A percentile compares a stretch with the other conserved stretches of the same genome.
phyloP scores from a whole-genome alignment of 805 yeast genomes.

The Wickerhamiella azyma region DNA sequence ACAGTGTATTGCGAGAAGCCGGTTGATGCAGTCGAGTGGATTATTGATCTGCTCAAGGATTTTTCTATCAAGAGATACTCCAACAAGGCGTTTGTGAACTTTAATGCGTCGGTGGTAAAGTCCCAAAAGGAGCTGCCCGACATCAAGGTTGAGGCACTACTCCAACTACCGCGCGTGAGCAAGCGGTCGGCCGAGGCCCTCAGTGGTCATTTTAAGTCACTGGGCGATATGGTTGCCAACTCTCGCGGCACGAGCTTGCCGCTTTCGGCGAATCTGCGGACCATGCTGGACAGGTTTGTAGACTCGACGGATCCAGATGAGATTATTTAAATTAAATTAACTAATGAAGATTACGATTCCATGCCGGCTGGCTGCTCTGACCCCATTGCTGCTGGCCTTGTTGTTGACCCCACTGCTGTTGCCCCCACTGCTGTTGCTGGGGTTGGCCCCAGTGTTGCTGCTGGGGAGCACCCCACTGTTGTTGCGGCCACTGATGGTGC shows the following conservation, averaged over 20 bases:
- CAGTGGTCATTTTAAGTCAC: not conserved
- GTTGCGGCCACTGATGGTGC: not conserved
- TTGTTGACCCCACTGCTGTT: not conserved
- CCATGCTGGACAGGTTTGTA: not conserved
- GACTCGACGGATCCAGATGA: not conserved
- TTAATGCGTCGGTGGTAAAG: not conserved
- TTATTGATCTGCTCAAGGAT: constrained; percentile 2
- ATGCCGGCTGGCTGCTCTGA: constrained; percentile 14
- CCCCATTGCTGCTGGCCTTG: constrained; percentile 1
- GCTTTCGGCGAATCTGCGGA: not conserved
- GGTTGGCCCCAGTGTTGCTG: too few relatives aligned
- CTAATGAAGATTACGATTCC: not conserved
- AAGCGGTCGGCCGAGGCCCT: not conserved
- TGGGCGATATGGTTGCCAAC: constrained; percentile 3
- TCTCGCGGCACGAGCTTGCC: not conserved
- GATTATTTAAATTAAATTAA: not conserved
- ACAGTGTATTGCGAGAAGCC: not conserved
- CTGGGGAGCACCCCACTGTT: not conserved
- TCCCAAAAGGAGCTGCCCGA: constrained; percentile 1
- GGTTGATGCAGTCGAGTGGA: not conserved
- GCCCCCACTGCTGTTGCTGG: not conserved
- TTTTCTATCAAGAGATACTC: not conserved
- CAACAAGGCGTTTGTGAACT: not conserved
- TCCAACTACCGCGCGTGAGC: not conserved
- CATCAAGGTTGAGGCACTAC: not conserved